phyloP scores from a whole-genome alignment of 228 moss, liverwort and hornwort species.

The Sphagnum fallax region DNA sequence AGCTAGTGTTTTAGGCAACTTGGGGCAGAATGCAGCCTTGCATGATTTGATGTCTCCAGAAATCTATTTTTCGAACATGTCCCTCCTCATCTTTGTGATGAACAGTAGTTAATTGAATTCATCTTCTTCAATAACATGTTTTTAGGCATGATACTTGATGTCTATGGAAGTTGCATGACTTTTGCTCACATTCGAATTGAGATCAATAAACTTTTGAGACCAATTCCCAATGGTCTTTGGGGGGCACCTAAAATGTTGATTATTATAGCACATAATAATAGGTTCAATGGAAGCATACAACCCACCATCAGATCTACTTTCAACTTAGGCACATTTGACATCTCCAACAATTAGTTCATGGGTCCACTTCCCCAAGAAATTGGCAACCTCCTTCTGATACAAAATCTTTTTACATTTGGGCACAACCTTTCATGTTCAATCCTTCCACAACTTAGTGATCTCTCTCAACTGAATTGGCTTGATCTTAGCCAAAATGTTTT shows the following conservation, averaged over 20 bases:
- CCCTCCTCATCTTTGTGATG: constrained; percentile 42
- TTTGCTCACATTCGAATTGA: constrained; percentile 57
- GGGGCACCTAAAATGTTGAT: constrained; percentile 25
- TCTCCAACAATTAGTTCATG: constrained; percentile 39
- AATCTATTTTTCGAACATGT: constrained; percentile 31
- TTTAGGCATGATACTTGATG: constrained; percentile 47
- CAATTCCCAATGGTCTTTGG: constrained; percentile 44
- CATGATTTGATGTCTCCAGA: constrained; percentile 50
- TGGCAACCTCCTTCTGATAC: constrained; percentile 36
- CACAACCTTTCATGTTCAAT: constrained; percentile 34
- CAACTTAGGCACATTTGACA: constrained; percentile 23
- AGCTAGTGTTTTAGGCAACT: constrained; percentile 23
- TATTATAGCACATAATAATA: constrained; percentile 33
- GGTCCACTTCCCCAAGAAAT: constrained; percentile 44
- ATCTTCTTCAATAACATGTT: constrained; percentile 47
- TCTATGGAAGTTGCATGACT: constrained; percentile 49
- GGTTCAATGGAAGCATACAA: constrained; percentile 29
- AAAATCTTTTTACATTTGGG: constrained; percentile 38
- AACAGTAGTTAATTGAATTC: constrained; percentile 31
- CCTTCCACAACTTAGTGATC: constrained; percentile 25
- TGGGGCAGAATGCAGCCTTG: constrained; percentile 25
- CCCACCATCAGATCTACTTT: constrained; percentile 17
- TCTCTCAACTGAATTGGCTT: constrained; percentile 34
- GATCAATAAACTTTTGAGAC: constrained; percentile 41
- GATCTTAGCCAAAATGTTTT: constrained; percentile 35